Evolutionary conservation across 1,139 yeast species (phyloP), one percentile per base, ranked within the genome.

Genomic region (Blastobotrys indianensis): DNA sequence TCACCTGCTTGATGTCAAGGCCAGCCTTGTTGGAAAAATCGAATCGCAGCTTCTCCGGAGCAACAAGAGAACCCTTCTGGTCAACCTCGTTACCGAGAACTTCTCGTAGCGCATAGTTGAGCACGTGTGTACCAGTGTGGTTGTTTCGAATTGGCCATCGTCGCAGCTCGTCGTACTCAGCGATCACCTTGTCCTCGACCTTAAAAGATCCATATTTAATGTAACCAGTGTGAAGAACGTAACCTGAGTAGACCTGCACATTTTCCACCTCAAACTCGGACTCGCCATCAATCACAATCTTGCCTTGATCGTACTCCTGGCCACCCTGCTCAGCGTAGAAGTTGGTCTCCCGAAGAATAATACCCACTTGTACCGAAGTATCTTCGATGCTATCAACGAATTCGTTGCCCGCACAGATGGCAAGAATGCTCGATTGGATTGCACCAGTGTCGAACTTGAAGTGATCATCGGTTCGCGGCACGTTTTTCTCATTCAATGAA

Each of bases 271-370:
- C 80, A 67, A 92, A 92, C 66, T 90, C 97, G 48, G 88, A 74
- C 56, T 71, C 72, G 44, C 95, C 97, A 61, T 88, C 97, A 59
- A 87, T 80, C 43, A 88, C 92, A 55, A 92, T 74, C 66, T 79
- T 85, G 68, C 99, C 99, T 39, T 94, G 85, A 65, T 92, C 99
- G 63, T 77, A 84, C 68, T 87, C 97, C 74, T 92, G 99, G 62
- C 99, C 99, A 79, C 99, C 99, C 70, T 86, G 95, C 70, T 92
- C 99, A 43, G 98, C 97, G 63, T 92, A 92, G 70, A 92, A 87
- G 63, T 95, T 94, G 32, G 97, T 85, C 67, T 79, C 82, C 67
- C 92, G 95, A 52, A 92, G 75, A 47, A 92, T 66, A 47, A 92
- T 69, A 64, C 98, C 98, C 54, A 77, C 70, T 63, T 83, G 87